A percentile compares a stretch with the other conserved stretches of the same genome.
These are phyloP conservation scores for Artemisia annua DNA, from an alignment of 129 eudicot species.

Conservation along the genomic window DNA sequence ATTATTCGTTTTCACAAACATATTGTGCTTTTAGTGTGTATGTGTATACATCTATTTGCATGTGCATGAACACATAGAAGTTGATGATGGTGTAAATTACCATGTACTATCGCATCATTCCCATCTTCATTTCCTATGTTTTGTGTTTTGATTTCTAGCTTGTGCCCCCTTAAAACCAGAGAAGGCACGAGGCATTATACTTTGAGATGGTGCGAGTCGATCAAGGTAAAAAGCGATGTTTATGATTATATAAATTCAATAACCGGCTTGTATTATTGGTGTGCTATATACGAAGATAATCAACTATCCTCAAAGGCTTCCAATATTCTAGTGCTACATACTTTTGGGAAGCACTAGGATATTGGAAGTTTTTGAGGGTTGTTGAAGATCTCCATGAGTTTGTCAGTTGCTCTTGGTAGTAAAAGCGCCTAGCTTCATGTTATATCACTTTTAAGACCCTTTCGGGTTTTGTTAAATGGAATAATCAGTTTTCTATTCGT, in stretches of 20 bases:
- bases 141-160: neutral
- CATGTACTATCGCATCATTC: slow-evolving; percentile 8
- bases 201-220: slow-evolving; percentile 26
- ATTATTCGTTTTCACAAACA: neutral
- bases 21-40: neutral
- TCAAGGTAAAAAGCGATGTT: neutral
- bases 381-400: slow-evolving; percentile 21
- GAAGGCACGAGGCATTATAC: slow-evolving; percentile 18
- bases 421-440: neutral
- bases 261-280: neutral
- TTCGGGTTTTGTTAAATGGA: neutral
- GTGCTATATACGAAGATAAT: neutral
- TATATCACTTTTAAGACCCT: neutral
- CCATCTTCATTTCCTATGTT: slow-evolving; percentile 24
- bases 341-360: neutral
- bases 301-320: slow-evolving; percentile 34
- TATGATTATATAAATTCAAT: neutral
- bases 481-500: neutral
- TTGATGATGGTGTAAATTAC: slow-evolving; percentile 26
- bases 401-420: neutral
- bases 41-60: neutral
- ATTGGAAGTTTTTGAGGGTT: slow-evolving; percentile 24
- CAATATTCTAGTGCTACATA: slow-evolving; percentile 20
- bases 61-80: slow-evolving; percentile 31
- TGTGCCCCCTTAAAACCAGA: slow-evolving; percentile 20